These are phyloP conservation scores for Chaetoceros muelleri DNA, from an alignment of 108 stramenopile species.

Conservation along the genomic window DNA sequence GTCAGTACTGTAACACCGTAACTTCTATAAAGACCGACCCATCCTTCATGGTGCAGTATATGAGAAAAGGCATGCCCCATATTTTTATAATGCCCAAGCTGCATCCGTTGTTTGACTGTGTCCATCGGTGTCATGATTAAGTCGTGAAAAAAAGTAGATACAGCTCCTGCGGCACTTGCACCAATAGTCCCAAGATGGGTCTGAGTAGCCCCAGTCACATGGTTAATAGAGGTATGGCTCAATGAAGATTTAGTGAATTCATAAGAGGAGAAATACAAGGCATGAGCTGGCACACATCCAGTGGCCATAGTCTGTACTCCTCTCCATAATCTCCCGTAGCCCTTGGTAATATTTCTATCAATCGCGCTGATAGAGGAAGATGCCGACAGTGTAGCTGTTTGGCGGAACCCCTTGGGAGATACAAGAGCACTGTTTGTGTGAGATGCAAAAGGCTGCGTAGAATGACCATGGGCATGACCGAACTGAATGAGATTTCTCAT, in stretches of 20 bases:
- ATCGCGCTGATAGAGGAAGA: not conserved
- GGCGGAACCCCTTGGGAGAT: not conserved
- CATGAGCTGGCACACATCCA: constrained; percentile 98
- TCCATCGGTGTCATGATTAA: constrained; percentile 94
- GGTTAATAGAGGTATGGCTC: constrained; percentile 11
- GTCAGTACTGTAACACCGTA: constrained; percentile 91
- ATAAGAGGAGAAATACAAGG: constrained; percentile 91
- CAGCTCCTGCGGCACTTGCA: constrained; percentile 73
- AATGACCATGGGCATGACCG: constrained; percentile 1
- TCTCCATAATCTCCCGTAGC: constrained; percentile 82
- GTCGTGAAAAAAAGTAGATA: constrained; percentile 88
- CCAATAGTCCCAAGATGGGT: not conserved
- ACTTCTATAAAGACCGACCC: constrained; percentile 64
- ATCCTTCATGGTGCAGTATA: constrained; percentile 59
- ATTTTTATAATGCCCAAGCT: constrained; percentile 91
- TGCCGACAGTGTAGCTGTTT: not conserved
- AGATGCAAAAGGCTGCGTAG: not conserved
- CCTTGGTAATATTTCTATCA: constrained; percentile 5
- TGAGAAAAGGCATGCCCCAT: constrained; percentile 45
- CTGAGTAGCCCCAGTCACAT: constrained; percentile 9
- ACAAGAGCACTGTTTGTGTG: not conserved
- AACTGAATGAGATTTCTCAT: constrained; percentile 26
- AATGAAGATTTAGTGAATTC: constrained; percentile 71
- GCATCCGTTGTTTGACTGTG: constrained; percentile 98
- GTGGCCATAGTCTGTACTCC: constrained; percentile 92